Evolutionary conservation across 352 stramenopile species (phyloP).

Genomic region (Aphanomyces invadans): DNA sequence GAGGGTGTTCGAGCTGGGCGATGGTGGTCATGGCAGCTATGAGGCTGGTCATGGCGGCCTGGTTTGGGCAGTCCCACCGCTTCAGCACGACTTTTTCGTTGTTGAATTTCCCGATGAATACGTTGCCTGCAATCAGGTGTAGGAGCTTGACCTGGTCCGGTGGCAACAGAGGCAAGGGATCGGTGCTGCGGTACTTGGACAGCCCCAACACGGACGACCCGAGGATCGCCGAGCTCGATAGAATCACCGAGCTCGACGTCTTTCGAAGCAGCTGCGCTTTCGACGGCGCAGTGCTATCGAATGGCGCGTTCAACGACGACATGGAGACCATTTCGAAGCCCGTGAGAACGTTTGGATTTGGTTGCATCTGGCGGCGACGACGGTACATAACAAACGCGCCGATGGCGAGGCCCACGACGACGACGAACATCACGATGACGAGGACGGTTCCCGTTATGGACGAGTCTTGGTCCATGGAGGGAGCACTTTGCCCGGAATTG

Average conservation of each 20-base stretch:
- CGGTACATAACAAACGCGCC: constrained; percentile 7
- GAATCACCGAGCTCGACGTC: constrained; percentile 3
- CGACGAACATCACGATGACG: background rate
- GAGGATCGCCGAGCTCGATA: background rate
- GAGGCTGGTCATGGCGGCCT: background rate
- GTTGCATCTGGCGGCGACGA: background rate
- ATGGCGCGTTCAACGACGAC: background rate
- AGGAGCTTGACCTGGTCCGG: background rate
- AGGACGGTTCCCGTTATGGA: background rate
- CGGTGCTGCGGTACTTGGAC: background rate
- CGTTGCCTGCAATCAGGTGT: background rate
- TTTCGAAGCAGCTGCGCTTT: constrained; percentile 9
- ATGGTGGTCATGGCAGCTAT: constrained; percentile 26
- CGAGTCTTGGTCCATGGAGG: background rate
- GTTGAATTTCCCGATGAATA: constrained; percentile 6
- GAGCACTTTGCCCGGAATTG: background rate
- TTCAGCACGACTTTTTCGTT: constrained; percentile 11
- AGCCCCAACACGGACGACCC: background rate
- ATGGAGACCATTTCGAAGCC: background rate
- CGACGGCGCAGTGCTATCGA: background rate
- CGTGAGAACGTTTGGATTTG: background rate
- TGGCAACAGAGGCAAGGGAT: background rate
- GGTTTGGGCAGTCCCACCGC: background rate
- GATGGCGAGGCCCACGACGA: background rate
- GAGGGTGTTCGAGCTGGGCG: constrained; percentile 45